Percentiles rank a stretch among this genome's conserved stretches.
Evolutionary conservation across 306 rosid species (phyloP).

Genomic region (Potentilla sterilis): DNA sequence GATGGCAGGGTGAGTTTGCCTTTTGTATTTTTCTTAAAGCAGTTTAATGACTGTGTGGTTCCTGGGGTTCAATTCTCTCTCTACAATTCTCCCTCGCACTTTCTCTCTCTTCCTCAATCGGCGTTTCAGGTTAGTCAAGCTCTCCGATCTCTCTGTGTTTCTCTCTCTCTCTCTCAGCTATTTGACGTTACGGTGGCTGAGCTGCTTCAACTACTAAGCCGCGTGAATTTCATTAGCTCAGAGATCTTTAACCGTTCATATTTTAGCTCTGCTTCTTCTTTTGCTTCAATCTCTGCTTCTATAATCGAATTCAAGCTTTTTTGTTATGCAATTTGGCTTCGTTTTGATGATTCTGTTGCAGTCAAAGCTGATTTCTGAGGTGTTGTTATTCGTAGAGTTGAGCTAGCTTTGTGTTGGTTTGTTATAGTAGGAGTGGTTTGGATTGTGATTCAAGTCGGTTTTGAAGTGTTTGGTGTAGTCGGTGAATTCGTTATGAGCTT

Average conservation of each 20-base stretch:
- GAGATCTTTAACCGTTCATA: background rate
- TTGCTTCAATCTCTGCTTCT: background rate
- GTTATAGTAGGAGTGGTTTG: background rate
- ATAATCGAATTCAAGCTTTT: background rate
- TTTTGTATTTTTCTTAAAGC: too few relatives aligned
- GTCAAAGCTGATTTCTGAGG: background rate
- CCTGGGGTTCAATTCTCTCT: too few relatives aligned
- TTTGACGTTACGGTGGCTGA: slow-evolving; percentile 8
- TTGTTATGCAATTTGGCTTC: background rate
- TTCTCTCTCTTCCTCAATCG: slow-evolving; percentile 37
- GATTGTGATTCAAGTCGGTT: background rate
- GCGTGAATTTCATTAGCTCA: background rate
- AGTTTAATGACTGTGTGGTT: too few relatives aligned
- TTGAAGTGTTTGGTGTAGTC: background rate
- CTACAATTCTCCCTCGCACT: background rate
- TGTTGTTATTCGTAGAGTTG: background rate
- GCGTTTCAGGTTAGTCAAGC: slow-evolving; percentile 32
- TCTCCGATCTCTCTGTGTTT: slow-evolving; percentile 42
- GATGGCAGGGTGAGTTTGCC: too few relatives aligned
- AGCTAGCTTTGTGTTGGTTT: too few relatives aligned
- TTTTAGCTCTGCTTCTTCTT: background rate
- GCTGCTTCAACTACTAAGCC: slow-evolving; percentile 13
- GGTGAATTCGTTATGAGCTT: slow-evolving; percentile 24
- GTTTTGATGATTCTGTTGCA: background rate
- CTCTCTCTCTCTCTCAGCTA: slow-evolving; percentile 10